Conservation (phyloP, 331 rosid species). For the Spiraea crenata region DNA sequence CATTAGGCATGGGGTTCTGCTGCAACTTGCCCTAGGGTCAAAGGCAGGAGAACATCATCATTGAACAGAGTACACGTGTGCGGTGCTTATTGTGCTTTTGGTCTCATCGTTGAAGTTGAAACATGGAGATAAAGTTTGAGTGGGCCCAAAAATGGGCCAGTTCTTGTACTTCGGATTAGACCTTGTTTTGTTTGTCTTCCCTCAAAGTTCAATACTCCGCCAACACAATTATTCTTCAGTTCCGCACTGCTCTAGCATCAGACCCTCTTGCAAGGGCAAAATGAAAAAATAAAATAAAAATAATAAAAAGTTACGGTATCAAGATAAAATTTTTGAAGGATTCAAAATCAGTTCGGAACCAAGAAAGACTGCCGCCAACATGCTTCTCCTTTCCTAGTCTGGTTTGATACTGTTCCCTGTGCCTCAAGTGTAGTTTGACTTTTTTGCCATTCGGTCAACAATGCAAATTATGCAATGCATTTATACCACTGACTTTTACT, state of each 20-base stretch:
- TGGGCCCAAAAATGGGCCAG: background rate
- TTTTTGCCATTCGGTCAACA: background rate
- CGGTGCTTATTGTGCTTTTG: background rate
- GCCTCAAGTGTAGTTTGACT: background rate
- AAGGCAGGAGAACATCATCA: background rate
- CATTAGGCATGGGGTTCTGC: background rate
- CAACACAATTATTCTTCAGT: too few species aligned
- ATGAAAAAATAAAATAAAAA: too few species aligned
- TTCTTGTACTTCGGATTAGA: background rate
- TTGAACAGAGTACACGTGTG: slow-evolving; percentile 6
- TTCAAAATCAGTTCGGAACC: too few species aligned
- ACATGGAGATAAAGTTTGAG: background rate
- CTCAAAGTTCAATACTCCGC: background rate
- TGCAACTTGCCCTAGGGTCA: background rate
- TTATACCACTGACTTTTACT: background rate
- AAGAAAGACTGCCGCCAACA: too few species aligned
- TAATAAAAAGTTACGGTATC: too few species aligned
- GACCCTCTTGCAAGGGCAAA: too few species aligned
- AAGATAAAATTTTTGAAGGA: too few species aligned
- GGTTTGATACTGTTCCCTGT: background rate
- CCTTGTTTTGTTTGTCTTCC: background rate
- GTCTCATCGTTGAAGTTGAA: background rate
- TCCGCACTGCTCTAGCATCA: too few species aligned
- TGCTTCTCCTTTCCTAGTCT: background rate
- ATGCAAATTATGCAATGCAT: background rate